Evolutionary conservation across 805 yeast species (phyloP), one percentile per base, ranked within the genome.

Genomic region (Candida mattraensis): DNA sequence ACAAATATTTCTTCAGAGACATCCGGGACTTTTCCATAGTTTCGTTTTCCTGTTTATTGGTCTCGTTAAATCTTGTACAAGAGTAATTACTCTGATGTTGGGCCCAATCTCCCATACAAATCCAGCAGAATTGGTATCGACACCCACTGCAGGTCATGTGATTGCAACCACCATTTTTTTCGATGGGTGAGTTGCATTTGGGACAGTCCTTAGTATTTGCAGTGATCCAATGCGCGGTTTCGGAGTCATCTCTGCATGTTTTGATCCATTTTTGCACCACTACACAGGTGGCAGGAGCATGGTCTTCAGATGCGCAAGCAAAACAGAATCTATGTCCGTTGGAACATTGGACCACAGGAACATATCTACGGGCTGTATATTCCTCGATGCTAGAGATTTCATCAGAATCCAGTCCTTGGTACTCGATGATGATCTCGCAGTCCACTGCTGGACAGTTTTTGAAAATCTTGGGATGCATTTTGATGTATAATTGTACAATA

Each of bases 111-210:
- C 80, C 80, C 43, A 76, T 57, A 60, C 99, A 93, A 24, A 89
- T 78, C 99, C 99, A 93, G 60, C 99, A 93, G 55, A 88, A 93
- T 56, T 89, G 86, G 56, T 76, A 62, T 9, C 58, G 54, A 59
- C 99, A 93, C 40, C 78, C 80, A 3, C 75, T 67, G 59, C 99
- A 93, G 1, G 79, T 73, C 96, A 93, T 91, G 62, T 93, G 99
- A 61, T 91, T 91, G 63, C 99, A 93, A 0, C 99, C 99, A 15
- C 97, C 98, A 55, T 84, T 84, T 52, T 91, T 88, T 56, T 93
- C 97, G 44, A 91, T 93, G 18, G 78, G 67, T 1, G 87, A 66
- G 7, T 66, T 64, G 64, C 99, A 93, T 52, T 76, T 76, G 0
- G 96, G 95, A 59, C 99, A 93, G 28, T 76, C 74, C 48, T 87